Evolutionary conservation across 139 green algal genomes (phyloP), one percentile per base, ranked within the genome.

Genomic region (Coelastrella sp.): DNA sequence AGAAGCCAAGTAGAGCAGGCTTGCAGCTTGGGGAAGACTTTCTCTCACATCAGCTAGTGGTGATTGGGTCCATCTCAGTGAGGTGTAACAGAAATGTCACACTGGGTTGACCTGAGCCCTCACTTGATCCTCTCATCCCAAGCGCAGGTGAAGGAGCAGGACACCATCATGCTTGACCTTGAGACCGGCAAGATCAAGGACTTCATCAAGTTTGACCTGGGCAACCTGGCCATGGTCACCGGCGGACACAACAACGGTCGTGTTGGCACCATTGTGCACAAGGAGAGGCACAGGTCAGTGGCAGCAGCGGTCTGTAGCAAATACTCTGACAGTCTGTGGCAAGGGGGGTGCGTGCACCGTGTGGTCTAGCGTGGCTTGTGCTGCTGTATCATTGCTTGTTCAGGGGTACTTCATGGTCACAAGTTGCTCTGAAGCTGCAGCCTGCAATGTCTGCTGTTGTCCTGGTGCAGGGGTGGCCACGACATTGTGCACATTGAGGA

Each of bases 401-500:
- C 1, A 49, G 35, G 35, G 35, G 35, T 49, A 49, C 35, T 49
- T 49, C 35, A 49, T 76, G 68, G 7, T 76, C 68, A 27, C 68
- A 27, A 25, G 7, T 19, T 8, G 68, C 68, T 70, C 63, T 20
- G 14, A 70, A 20, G 63, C 63, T 70, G 63, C 63, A 20, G 63
- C n/a, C 11, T 81, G 74, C 74, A 22, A 58, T 15, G 0, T 81
- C n/a, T 57, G n/a, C 74, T 81, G 72, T 19, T 25, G n/a, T 17
- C n/a, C 35, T 20, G 25, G 19, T 56, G 56, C 79, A 88, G 74
- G 25, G 88, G 88, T 59, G 88, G 88, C 19, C 88, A 91, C 93
- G 97, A 99, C 91, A 99, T 99, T 65, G 93, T 99, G 84, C 96
- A 99, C 92, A 91, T 99, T 80, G 98, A 98, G 95, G 98, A 99